phyloP scores from a whole-genome alignment of 495 filamentous ascomycete species.

The Chaetomium tenue region DNA sequence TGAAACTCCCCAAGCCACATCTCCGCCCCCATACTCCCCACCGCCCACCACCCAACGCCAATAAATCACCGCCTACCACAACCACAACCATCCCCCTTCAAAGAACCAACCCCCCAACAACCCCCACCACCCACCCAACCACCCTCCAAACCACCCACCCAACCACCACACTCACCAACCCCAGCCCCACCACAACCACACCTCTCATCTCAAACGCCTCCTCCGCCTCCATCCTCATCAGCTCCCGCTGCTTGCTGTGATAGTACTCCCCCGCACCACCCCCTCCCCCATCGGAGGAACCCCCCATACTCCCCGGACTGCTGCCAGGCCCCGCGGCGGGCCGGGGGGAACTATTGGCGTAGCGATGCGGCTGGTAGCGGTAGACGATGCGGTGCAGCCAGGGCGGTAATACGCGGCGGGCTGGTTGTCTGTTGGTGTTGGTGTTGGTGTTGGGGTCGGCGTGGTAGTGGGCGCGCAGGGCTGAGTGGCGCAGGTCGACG shows the following conservation, averaged over 20 bases:
- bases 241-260: slow-evolving; percentile 51
- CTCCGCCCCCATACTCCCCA: background rate
- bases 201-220: slow-evolving; percentile 52
- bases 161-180: slow-evolving; percentile 27
- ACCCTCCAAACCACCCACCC: slow-evolving; percentile 35
- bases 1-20: too few relatives aligned
- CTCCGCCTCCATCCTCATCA: slow-evolving; percentile 51
- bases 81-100: background rate
- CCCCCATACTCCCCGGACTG: background rate
- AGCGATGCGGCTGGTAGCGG: slow-evolving; percentile 35
- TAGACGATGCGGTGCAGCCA: slow-evolving; percentile 45
- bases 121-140: slow-evolving; percentile 23
- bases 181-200: slow-evolving; percentile 39
- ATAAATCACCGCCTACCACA: background rate
- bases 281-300: too few relatives aligned
- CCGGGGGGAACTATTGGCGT: too few relatives aligned
- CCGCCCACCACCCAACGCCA: background rate
- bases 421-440: background rate
- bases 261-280: slow-evolving; percentile 33
- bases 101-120: background rate
- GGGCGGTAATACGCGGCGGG: slow-evolving; percentile 28
- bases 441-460: slow-evolving; percentile 24
- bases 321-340: too few relatives aligned
- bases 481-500: slow-evolving; percentile 47
- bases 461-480: slow-evolving; percentile 40